Evolutionary conservation across 208 protist genomes (phyloP), one percentile per base, ranked within the genome.

Genomic region (Phytomonas sp.): DNA sequence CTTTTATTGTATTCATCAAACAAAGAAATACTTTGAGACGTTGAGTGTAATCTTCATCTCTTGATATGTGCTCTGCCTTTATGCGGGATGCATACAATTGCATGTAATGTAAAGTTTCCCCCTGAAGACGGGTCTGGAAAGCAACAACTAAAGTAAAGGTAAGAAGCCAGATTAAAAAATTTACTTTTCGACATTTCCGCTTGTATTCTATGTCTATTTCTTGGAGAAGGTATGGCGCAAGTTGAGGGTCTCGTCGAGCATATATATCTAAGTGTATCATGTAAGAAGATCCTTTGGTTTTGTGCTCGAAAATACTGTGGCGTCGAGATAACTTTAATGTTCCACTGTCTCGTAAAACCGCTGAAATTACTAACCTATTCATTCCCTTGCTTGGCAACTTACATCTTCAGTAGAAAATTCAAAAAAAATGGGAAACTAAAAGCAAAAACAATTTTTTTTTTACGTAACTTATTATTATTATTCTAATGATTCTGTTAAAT

Each of bases 181-280:
- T 74, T 4, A 94, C 89, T 67, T 96, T 96, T 33, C 87, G 72
- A 64, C 92, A 96, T 67, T 87, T 88, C 33, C 92, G 80, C 74
- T 96, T 94, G 76, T 85, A 94, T 71, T 96, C 92, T 74, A 94
- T 93, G 63, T 96, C 92, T 6, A 96, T 85, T 66, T 96, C 89
- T 23, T 88, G 86, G n/a, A 96, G 78, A 31, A 96, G 76, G 61
- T 93, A 96, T 23, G 92, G 92, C 8, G 89, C 92, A 19, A 96
- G 78, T 71, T 96, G 92, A 11, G 84, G 80, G 72, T 96, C 92
- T 26, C 92, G 80, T 56, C 92, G 83, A 31, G 92, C 92, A 66
- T 96, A 96, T 31, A 96, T 75, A 72, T 96, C 92, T 31, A 96
- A 79, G 72, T 96, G 92, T 71, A 94, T 96, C 87, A 94, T 94